Evolutionary conservation across 2,329 filamentous ascomycete species (phyloP), one percentile per base, ranked within the genome.

Genomic region (Claviceps maximensis): DNA sequence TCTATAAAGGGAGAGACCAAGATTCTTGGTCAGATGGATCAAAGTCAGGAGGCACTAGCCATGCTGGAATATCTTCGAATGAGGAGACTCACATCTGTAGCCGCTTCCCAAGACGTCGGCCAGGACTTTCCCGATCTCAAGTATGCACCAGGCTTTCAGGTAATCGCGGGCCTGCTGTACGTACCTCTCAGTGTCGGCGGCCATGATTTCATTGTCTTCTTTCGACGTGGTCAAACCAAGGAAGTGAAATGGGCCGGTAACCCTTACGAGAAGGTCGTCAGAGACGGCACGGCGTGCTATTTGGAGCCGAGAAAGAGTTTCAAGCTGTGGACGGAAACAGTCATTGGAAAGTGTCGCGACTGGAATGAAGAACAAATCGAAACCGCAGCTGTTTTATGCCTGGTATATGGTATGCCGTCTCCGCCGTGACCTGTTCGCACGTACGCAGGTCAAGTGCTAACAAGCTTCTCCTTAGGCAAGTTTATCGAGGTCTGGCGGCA

Each of bases 401-500:
- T 95, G 9, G 87, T 95, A 1, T 95, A 95, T 57, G 87, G 86
- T 64, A 84, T 80, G 65, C 49, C 17, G 10, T n/a, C 9, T 6
- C 40, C 12, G 23, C 23, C 1, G 27, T 25, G 6, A 53, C 29
- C 7, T 10, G 8, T 15, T 2, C 17, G 48, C 9, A 44, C 38
- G 31, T 15, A 41, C 6, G 8, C 9, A 27, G 21, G 6, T 13
- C 23, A 6, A 12, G 23, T 51, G 55, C 56, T 59, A 38, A 58
- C 49, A 33, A 27, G 3, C 31, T 2, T 29, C 1, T 17, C 1
- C 29, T 49, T 17, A 73, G 75, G 77, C 17, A 82, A 82, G 65
- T 95, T 95, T 64, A 95, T 95, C 60, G 87, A 94, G 62, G 89
- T 95, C 1, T 95, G 89, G 89, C 77, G 88, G 53, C 87, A 95